Conservation (phyloP, 2,329 filamentous ascomycete species). For the Trichoderma koningii region DNA sequence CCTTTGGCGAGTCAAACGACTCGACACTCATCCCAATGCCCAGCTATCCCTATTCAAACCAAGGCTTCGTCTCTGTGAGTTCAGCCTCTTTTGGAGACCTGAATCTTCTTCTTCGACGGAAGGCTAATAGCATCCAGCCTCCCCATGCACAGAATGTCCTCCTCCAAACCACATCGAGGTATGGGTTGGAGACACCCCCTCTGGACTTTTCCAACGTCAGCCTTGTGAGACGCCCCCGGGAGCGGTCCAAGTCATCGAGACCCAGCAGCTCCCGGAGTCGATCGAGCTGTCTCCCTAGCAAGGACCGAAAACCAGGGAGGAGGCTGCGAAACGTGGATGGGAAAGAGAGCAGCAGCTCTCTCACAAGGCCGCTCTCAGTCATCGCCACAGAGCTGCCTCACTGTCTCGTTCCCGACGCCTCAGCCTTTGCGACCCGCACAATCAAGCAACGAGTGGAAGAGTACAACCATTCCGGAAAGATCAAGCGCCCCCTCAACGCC, state of each 20-base stretch:
- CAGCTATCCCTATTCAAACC: neutral
- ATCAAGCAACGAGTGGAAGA: conserved; percentile 65
- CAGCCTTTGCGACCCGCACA: conserved; percentile 73
- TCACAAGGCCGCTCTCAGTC: conserved; percentile 64
- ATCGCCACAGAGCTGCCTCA: conserved; percentile 64
- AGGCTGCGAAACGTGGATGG: conserved; percentile 38
- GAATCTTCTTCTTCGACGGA: neutral
- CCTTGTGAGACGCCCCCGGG: neutral
- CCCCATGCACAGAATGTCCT: too few species aligned
- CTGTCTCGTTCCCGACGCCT: conserved; percentile 74
- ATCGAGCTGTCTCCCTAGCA: neutral
- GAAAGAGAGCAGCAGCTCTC: conserved; percentile 31
- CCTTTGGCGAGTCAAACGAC: neutral
- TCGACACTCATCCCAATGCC: neutral
- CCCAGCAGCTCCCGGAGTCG: neutral
- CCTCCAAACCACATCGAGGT: neutral
- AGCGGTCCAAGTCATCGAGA: neutral
- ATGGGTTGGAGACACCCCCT: neutral
- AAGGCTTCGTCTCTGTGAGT: neutral
- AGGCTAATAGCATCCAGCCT: neutral
- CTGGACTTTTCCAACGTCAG: neutral
- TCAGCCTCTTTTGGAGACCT: neutral
- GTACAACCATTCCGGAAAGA: conserved; percentile 70
- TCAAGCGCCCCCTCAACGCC: conserved; percentile 93
- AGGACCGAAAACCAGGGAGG: conserved; percentile 33